Base-by-base conservation (phyloP, 331 rosid species). In the Phaseolus coccineus region DNA sequence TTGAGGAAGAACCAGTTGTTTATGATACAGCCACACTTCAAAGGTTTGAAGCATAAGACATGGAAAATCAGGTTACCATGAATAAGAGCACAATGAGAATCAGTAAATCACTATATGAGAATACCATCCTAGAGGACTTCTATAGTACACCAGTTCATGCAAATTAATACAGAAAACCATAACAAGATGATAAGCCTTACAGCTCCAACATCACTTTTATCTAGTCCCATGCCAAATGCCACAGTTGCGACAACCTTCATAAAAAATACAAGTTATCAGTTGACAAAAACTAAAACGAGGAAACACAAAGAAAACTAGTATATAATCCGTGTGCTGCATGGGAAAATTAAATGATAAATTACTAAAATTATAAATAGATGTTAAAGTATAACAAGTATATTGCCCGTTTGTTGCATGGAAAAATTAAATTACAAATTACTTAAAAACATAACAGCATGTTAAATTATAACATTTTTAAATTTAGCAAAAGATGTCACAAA, bases 181-280 rank as follows among this genome's bases (percentile, higher is more conserved):
- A 62, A 69, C 63, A 66, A 40, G 59, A 39, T 84, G 71, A 51
- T 44, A 35, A 83, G 82, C 71, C 99, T 91, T 89, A 95, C 99
- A 85, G 97, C 91, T 70, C 97, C 97, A 78, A 93, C 94, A 69
- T 93, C 99, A 58, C 91, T 88, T 88, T 95, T 95, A 86, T 95
- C 96, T 52, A 95, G 90, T 76, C 99, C 99, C 99, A 95, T 95
- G 81, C 99, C 99, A 83, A 95, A 95, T 51, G 99, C 97, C 85
- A 95, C 97, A 72, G 99, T 95, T 79, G 97, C 99, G 80, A 95
- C 97, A 81, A 95, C 97, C 99, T 93, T 72, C 82, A 88, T 40
- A 55, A 79, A 82, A 84, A 82, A 53, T 65, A n/a, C 69, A 81
- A 77, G 78, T 74, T 71, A 65, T 76, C 30, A 85, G 53, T 59